Evolutionary conservation across 805 yeast genomes (phyloP).

Genomic region (Limtongozyma cylindracea): DNA sequence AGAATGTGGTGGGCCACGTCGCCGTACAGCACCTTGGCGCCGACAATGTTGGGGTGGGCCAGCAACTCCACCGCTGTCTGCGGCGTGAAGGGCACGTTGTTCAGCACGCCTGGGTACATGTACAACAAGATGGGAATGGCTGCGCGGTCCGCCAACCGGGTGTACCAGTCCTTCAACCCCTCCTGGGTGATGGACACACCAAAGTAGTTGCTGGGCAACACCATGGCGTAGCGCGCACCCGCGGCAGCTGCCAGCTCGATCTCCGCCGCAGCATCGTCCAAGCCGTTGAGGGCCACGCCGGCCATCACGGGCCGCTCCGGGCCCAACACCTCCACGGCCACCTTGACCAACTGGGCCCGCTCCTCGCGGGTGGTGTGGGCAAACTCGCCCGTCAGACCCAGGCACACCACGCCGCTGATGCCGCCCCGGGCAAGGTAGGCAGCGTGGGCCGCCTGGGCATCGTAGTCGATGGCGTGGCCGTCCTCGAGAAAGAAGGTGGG

Average conservation of each 20-base stretch:
- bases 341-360: conserved; percentile 9
- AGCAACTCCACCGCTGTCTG: conserved; percentile 14
- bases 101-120: conserved; percentile 24
- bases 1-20: conserved; percentile 20
- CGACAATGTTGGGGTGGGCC: conserved; percentile 19
- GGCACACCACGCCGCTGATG: conserved; percentile 18
- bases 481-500: conserved; percentile 25
- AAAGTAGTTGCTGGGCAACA: conserved; percentile 17
- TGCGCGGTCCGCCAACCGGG: conserved; percentile 15
- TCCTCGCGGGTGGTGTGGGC: conserved; percentile 21
- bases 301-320: conserved; percentile 16
- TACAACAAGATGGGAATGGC: conserved; percentile 18
- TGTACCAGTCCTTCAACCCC: conserved; percentile 19
- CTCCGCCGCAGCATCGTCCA: conserved; percentile 6
- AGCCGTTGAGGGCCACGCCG: conserved; percentile 19
- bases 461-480: conserved; percentile 14
- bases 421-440: conserved; percentile 15
- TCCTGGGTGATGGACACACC: conserved; percentile 18
- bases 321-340: conserved; percentile 11
- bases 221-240: conserved; percentile 9
- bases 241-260: conserved; percentile 4
- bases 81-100: conserved; percentile 12
- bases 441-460: conserved; percentile 18
- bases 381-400: conserved; percentile 32
- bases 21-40: conserved; percentile 24